phyloP scores from a whole-genome alignment of 2,329 filamentous ascomycete genomes.

The Emergomyces orientalis region DNA sequence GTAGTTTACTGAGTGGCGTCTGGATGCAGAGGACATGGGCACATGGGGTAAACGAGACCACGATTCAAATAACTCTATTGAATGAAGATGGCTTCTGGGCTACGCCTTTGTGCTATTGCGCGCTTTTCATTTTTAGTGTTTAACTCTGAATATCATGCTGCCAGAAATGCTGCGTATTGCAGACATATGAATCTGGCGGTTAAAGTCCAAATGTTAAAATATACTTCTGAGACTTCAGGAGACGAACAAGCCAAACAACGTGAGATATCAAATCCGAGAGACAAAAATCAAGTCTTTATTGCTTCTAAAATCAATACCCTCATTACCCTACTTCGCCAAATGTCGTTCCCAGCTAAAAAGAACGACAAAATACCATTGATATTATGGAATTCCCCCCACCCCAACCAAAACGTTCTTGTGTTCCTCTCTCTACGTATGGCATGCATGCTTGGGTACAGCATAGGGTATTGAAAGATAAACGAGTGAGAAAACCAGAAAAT shows the following conservation, averaged over 20 bases:
- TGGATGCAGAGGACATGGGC: too few species aligned
- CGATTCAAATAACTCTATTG: too few species aligned
- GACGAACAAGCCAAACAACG: neutral
- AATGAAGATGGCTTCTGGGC: too few species aligned
- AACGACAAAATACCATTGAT: neutral
- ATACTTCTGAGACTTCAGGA: too few species aligned
- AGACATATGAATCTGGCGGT: too few species aligned
- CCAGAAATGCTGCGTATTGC: too few species aligned
- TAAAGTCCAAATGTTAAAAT: too few species aligned
- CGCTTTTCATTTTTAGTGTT: too few species aligned
- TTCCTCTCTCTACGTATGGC: neutral
- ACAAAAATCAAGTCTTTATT: neutral
- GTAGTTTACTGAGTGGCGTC: neutral
- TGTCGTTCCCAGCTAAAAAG: neutral
- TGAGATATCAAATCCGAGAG: neutral
- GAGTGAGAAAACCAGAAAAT: neutral
- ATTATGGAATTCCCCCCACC: neutral
- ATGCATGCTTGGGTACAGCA: neutral
- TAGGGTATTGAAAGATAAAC: neutral
- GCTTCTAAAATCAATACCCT: neutral
- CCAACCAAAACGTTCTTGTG: neutral
- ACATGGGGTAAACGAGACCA: too few species aligned
- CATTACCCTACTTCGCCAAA: neutral
- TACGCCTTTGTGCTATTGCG: too few species aligned
- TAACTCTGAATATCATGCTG: too few species aligned